phyloP scores from a whole-genome alignment of 441 rosid genomes.

The Aquilaria agallochum region DNA sequence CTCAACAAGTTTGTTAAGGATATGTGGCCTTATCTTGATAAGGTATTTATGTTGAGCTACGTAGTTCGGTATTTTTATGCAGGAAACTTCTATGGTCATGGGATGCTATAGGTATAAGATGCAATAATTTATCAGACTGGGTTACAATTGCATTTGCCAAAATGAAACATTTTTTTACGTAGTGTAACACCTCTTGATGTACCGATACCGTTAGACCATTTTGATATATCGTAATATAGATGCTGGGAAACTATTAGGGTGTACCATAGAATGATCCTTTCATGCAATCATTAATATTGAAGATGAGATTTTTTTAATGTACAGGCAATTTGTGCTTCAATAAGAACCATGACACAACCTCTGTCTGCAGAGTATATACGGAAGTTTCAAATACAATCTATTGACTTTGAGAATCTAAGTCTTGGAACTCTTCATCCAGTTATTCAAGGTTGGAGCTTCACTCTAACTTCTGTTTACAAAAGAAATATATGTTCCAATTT shows the following conservation, averaged over 20 bases:
- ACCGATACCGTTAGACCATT: too few relatives aligned
- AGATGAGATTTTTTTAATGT: too few relatives aligned
- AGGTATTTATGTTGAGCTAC: conserved; percentile 15
- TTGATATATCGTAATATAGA: too few relatives aligned
- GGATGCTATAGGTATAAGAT: too few relatives aligned
- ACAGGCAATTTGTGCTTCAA: conserved; percentile 50
- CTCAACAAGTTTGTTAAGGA: conserved; percentile 25
- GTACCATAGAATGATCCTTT: too few relatives aligned
- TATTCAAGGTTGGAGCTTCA: conserved; percentile 48
- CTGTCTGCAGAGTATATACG: conserved; percentile 66
- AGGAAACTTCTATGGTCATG: neutral
- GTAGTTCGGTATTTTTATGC: neutral
- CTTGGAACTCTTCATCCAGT: conserved; percentile 80
- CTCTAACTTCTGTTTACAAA: too few relatives aligned
- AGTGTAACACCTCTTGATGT: too few relatives aligned
- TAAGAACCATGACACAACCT: conserved; percentile 49
- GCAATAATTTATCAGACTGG: neutral
- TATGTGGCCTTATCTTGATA: conserved; percentile 37
- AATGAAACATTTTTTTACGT: too few relatives aligned
- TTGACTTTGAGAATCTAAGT: conserved; percentile 58
- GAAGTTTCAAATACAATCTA: conserved; percentile 47
- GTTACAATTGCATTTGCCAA: conserved; percentile 26
- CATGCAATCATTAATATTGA: too few relatives aligned
- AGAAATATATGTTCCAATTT: too few relatives aligned
- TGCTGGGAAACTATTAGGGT: too few relatives aligned